A percentile compares a stretch with the other conserved stretches of the same genome.
phyloP scores from a whole-genome alignment of 768 basidiomycete genomes.

The Serpula lacrymans region DNA sequence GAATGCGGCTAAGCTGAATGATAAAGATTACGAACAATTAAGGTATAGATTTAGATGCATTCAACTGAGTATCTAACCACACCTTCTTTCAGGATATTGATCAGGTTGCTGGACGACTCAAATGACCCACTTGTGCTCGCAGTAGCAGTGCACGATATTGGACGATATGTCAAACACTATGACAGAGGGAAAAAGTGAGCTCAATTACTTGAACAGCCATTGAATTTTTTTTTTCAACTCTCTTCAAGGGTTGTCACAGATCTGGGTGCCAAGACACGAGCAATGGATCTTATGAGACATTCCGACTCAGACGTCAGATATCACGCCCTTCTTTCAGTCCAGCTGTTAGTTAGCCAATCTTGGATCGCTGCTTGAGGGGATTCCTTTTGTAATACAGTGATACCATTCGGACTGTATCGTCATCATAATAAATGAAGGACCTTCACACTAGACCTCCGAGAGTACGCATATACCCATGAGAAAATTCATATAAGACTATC shows the following conservation, averaged over 20 bases:
- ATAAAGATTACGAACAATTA: conserved; percentile 78
- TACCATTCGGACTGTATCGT: neutral
- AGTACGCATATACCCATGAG: neutral
- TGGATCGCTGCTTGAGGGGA: conserved; percentile 55
- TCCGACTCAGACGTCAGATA: conserved; percentile 87
- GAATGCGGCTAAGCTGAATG: conserved; percentile 84
- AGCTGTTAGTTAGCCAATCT: conserved; percentile 87
- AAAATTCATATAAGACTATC: neutral
- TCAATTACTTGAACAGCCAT: neutral
- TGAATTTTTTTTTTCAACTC: neutral
- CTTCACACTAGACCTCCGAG: neutral
- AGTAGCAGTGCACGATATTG: conserved; percentile 90
- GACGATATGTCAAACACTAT: conserved; percentile 89
- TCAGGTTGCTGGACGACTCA: conserved; percentile 67
- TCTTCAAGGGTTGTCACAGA: conserved; percentile 67
- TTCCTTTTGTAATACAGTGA: neutral
- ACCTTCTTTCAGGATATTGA: conserved; percentile 54
- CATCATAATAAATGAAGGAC: neutral
- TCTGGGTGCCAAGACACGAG: conserved; percentile 79
- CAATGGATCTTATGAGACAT: conserved; percentile 94
- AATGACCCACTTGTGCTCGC: conserved; percentile 78
- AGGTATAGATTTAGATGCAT: conserved; percentile 48
- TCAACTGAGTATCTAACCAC: neutral
- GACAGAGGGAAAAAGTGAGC: conserved; percentile 90
- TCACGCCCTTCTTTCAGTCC: conserved; percentile 85